Evolutionary conservation across 1,139 yeast species (phyloP), one percentile per base, ranked within the genome.

Genomic region (Taphrina communis): DNA sequence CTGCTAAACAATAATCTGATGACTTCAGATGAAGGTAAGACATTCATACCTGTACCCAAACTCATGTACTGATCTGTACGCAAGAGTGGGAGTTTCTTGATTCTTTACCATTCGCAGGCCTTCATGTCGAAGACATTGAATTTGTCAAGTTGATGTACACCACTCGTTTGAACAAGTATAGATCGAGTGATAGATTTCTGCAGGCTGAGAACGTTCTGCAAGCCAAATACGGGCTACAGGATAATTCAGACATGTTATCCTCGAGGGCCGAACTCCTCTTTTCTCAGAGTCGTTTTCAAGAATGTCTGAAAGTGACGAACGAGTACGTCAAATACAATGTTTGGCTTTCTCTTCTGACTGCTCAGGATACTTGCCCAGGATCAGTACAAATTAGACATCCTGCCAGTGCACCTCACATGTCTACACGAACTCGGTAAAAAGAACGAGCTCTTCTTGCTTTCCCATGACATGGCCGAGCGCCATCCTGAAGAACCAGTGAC

Each of bases 401-500:
- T 93, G 71, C 96, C 98, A 2, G 85, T 86, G 70, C 94, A 92
- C 76, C 80, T 94, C 59, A 87, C 97, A 72, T 90, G 97, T 74
- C 80, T 95, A 44, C 89, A 90, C 78, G 99, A 94, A 77, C 80
- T 90, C 11, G 93, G 93, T 0, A 91, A 90, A 0, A 87, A 87
- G 73, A 92, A 92, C 77, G 89, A 89, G 77, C 80, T 95, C 41
- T 94, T 91, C 75, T 79, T 89, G 46, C 80, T 89, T 61, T 89
- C 97, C 0, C 98, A 94, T 76, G 91, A 89, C 74, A 80, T 94
- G 71, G 96, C 97, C 0, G 97, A 91, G 73, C 83, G 85, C 70
- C 90, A 90, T 73, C 97, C 99, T 0, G 86, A 87, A 56, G 87
- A 86, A 74, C 88, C 96, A 2, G 86, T 90, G 69, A 88, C 98